Percentiles rank a stretch among this genome's conserved stretches.
phyloP scores from a whole-genome alignment of 2,329 filamentous ascomycete genomes.

The Anthostomella pinea region DNA sequence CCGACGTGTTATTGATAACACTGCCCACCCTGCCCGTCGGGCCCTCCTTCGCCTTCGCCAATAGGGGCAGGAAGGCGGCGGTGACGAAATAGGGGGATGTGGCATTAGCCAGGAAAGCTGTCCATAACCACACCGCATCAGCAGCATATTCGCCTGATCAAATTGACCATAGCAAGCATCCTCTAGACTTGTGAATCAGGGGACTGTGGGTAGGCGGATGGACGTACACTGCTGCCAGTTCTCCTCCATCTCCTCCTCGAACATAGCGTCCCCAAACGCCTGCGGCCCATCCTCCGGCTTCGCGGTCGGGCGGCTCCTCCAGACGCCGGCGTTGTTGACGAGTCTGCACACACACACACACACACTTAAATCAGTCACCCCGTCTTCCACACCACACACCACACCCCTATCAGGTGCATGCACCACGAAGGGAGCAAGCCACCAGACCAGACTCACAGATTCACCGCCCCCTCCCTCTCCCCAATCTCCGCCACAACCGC shows the following conservation, averaged over 20 bases:
- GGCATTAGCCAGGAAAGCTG: slow-evolving; percentile 49
- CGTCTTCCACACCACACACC: too few relatives aligned
- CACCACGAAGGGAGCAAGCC: not conserved
- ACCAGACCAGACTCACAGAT: slow-evolving; percentile 34
- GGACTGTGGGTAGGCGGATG: not conserved
- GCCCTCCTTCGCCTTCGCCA: slow-evolving; percentile 44
- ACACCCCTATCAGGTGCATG: not conserved
- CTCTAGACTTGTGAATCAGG: not conserved
- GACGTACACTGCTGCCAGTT: slow-evolving; percentile 24
- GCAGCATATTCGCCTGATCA: not conserved
- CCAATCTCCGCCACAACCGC: slow-evolving; percentile 47
- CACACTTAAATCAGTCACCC: not conserved
- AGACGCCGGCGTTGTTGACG: slow-evolving; percentile 53
- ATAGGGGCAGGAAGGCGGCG: slow-evolving; percentile 52
- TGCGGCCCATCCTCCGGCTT: slow-evolving; percentile 23
- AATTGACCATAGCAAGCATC: not conserved
- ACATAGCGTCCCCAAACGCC: slow-evolving; percentile 24
- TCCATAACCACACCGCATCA: too few relatives aligned
- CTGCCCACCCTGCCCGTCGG: slow-evolving; percentile 47
- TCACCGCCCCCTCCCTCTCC: slow-evolving; percentile 50
- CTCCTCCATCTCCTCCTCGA: slow-evolving; percentile 21
- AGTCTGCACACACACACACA: slow-evolving; percentile 26
- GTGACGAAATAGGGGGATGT: slow-evolving; percentile 50
- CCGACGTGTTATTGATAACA: slow-evolving; percentile 53
- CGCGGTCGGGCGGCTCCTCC: slow-evolving; percentile 7